Base-by-base conservation (phyloP, 352 stramenopile species). In the Halophytophthora polymorphica region DNA sequence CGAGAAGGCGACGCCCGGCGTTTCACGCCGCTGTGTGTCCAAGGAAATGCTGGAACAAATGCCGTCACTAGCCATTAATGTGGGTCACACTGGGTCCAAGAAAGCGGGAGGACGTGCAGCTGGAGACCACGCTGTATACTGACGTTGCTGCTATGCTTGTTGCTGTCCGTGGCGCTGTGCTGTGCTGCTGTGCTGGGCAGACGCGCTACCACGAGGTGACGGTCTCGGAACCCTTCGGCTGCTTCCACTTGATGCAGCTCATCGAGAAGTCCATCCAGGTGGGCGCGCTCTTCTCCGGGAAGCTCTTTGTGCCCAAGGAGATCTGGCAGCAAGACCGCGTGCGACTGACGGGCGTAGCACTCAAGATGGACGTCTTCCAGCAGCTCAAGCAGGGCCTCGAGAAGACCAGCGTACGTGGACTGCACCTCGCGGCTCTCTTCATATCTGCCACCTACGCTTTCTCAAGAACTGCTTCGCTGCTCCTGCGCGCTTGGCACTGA, bases 291-390 rank as follows among this genome's bases (percentile, higher is more conserved):
- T 86, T 93, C 56, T 80, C 79, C 6, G 69, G 75, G 2, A 87
- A 80, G 41, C 63, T 93, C 38, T 90, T 87, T 45, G 73, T 83
- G 1, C 79, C 82, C 14, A 87, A 87, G 28, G 79, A 93, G 40
- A 87, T 93, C 33, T 93, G 82, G 81, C 77, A 83, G 56, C 80
- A 90, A 50, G 71, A 90, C 29, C 72, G 66, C 10, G 80, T 89
- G 15, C 77, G 69, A 22, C 54, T 93, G 37, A 70, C 79, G 1
- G 75, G 80, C 2, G 50, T 88, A 15, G 49, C 77, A 1, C 42
- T 86, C 2, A 90, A 90, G 50, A 43, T 87, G 23, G 77, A 86
- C 25, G 54, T 77, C 8, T 84, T 88, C 34, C 75, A 87, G 44
- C 60, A 69, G 29, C 60, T 90, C 15, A 90, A 90, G 43, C 73